Conservation (phyloP, 805 yeast genomes). For the Candida michaelii region DNA sequence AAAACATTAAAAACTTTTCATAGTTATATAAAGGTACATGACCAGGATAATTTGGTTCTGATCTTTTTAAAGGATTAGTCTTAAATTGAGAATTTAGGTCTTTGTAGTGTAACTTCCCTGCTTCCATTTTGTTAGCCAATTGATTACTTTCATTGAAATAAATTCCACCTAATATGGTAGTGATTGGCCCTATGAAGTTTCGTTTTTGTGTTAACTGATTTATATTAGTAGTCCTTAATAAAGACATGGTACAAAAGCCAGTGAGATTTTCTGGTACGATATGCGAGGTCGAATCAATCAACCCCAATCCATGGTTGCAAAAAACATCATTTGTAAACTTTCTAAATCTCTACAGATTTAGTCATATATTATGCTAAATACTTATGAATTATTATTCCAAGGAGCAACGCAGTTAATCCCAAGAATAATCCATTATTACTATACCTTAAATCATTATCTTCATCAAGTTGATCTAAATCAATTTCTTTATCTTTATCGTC, state of each 20-base stretch:
- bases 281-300: neutral
- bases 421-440: constrained; percentile 6
- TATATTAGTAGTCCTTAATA: neutral
- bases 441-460: constrained; percentile 11
- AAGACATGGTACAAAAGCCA: neutral
- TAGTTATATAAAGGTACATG: constrained; percentile 70
- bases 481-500: constrained; percentile 5
- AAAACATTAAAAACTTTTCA: constrained; percentile 65
- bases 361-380: constrained; percentile 9
- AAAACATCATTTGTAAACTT: neutral
- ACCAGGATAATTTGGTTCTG: constrained; percentile 58
- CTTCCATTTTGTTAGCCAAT: constrained; percentile 61
- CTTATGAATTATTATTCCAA: constrained; percentile 11
- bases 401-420: constrained; percentile 7
- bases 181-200: constrained; percentile 2
- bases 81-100: constrained; percentile 32
- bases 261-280: constrained; percentile 6
- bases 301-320: too few relatives aligned
- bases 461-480: constrained; percentile 7
- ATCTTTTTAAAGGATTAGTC: constrained; percentile 36
- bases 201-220: neutral
- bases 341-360: neutral
- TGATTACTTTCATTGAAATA: constrained; percentile 45
- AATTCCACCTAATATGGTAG: constrained; percentile 17
- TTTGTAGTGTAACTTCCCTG: constrained; percentile 45